Evolutionary conservation across 768 basidiomycete species (phyloP), one percentile per base, ranked within the genome.

Genomic region (Phallus indusiatus): DNA sequence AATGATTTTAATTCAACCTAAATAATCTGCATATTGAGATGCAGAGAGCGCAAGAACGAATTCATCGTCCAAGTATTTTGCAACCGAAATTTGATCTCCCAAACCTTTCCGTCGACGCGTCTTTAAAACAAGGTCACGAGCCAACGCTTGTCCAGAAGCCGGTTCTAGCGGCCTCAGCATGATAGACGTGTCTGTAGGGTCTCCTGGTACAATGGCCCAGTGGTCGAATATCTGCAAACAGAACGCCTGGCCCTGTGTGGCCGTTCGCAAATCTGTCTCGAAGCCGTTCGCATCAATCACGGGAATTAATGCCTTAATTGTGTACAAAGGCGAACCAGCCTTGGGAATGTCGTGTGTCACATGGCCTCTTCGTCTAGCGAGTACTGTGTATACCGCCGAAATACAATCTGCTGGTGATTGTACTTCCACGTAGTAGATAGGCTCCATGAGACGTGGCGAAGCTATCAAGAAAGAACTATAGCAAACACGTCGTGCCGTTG

Each of bases 391-490:
- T 36, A 99, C 94, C 11, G 94, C 94, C 20, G 96, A 96, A 63
- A 99, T 94, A 68, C 96, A 97, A 70, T 99, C 96, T 17, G 94
- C 93, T 8, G 96, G 96, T 7, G 95, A 91, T 72, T 98, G 95
- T n/a, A 99, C 94, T 72, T 99, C 96, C 56, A 98, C 95, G 69
- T 92, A 97, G 78, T 95, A 98, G 62, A 98, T 86, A 3, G 96
- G 96, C 71, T 99, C 95, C 85, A 95, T 93, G 60, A 96, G 73
- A 60, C 94, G 83, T 4, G 95, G 95, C 2, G 94, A 90, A 16
- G 95, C 94, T 88, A 98, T 95, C 61, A 99, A 76, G 81, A 98
- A 98, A 10, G 94, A 96, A 33, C 96, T 98, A 68, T 99, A 99
- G 74, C 96, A 99, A 59, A 98, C 96, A 36, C 96, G 85, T 63